These are phyloP conservation scores for Rutidosis leptorrhynchoides DNA, from an alignment of 129 eudicot species.

Conservation along the genomic window DNA sequence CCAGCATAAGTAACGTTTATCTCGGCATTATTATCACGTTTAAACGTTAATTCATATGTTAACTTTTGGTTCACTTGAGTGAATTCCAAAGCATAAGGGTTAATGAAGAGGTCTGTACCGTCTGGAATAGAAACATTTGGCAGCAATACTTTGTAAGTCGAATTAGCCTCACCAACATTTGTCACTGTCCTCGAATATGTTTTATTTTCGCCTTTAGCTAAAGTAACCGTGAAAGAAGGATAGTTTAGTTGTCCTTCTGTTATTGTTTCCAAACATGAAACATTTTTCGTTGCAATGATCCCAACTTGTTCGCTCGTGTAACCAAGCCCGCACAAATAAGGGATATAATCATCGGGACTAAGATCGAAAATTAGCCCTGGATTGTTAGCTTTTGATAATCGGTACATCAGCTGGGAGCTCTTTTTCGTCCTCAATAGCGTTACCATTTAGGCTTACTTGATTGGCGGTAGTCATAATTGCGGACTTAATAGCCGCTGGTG, in stretches of 20 bases:
- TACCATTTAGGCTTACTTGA: constrained; percentile 39
- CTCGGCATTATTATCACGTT: background rate
- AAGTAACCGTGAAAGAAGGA: constrained; percentile 37
- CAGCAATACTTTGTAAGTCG: constrained; percentile 23
- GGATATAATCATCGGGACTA: constrained; percentile 40
- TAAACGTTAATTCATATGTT: constrained; percentile 32
- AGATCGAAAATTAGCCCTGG: constrained; percentile 45
- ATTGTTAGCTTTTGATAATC: constrained; percentile 46
- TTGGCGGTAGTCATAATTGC: constrained; percentile 50
- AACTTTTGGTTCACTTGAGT: constrained; percentile 34
- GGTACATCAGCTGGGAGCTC: constrained; percentile 36
- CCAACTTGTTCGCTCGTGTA: constrained; percentile 38
- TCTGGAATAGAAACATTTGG: constrained; percentile 7
- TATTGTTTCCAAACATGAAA: constrained; percentile 31
- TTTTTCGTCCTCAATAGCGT: constrained; percentile 39
- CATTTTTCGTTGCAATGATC: constrained; percentile 21
- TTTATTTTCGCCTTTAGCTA: constrained; percentile 24
- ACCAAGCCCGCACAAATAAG: constrained; percentile 43
- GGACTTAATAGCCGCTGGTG: constrained; percentile 53
- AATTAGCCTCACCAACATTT: constrained; percentile 47
- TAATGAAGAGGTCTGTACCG: constrained; percentile 23
- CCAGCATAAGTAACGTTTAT: constrained; percentile 16
- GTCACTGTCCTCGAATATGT: constrained; percentile 46
- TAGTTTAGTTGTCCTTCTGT: constrained; percentile 48
- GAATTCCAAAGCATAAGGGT: constrained; percentile 17